Percentiles rank a stretch among this genome's conserved stretches.
Conservation (phyloP, 1,284 basidiomycete genomes). For the Taiwanofungus camphoratus region DNA sequence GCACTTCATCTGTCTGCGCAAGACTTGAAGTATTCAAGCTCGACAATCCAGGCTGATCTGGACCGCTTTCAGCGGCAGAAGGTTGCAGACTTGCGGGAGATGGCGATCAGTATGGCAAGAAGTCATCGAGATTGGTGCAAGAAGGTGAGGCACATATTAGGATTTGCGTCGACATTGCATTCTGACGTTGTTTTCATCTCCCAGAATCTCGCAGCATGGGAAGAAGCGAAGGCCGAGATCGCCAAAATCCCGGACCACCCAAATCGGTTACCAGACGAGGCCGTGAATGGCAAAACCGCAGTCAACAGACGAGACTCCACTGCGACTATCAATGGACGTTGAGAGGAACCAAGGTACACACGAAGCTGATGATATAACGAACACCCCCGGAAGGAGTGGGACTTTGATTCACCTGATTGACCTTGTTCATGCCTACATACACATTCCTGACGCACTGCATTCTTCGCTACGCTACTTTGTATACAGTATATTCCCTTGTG, state of each 20-base stretch:
- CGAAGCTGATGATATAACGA: too few species aligned
- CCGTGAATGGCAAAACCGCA: conserved; percentile 7
- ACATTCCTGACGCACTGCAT: too few species aligned
- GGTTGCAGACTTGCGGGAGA: conserved; percentile 90
- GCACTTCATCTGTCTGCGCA: conserved; percentile 85
- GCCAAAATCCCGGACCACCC: conserved; percentile 86
- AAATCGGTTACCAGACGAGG: conserved; percentile 51
- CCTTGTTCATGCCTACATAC: too few species aligned
- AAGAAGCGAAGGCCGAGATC: conserved; percentile 90
- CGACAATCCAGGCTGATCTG: conserved; percentile 94
- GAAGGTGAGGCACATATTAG: conserved; percentile 54
- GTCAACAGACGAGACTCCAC: conserved; percentile 46
- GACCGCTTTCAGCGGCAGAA: conserved; percentile 99
- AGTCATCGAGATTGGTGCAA: conserved; percentile 95
- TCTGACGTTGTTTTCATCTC: conserved; percentile 3
- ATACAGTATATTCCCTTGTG: too few species aligned
- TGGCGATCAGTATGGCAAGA: conserved; percentile 86
- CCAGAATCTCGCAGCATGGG: conserved; percentile 95
- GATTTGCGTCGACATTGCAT: conserved; percentile 5
- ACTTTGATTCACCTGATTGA: too few species aligned
- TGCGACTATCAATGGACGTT: conserved; percentile 47
- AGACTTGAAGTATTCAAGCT: conserved; percentile 93
- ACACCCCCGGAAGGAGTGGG: too few species aligned
- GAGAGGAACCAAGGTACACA: too few species aligned
- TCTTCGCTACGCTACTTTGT: too few species aligned